A percentile compares a stretch with the other conserved stretches of the same genome.
Conservation (phyloP, 306 rosid species). For the Cucurbita argyrosperma region DNA sequence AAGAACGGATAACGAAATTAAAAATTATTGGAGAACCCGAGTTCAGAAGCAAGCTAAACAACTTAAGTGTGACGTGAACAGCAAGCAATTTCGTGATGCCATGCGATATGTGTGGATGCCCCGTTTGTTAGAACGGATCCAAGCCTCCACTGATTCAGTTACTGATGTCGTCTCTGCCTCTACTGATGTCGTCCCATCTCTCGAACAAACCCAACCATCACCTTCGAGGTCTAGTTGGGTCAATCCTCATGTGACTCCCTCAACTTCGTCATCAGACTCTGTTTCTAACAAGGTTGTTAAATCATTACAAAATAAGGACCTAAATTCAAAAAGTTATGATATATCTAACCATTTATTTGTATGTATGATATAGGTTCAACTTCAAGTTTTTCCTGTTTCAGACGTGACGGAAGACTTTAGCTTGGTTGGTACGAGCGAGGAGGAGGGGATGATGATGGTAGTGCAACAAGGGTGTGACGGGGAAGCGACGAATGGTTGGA, state of each 20-base stretch:
- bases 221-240: neutral
- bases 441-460: conserved; percentile 1
- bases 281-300: neutral
- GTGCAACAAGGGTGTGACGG: neutral
- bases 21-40: conserved; percentile 90
- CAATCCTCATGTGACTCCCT: neutral
- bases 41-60: conserved; percentile 92
- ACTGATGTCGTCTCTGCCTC: neutral
- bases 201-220: neutral
- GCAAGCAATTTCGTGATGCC: conserved; percentile 69
- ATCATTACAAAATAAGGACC: neutral
- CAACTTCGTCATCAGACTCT: neutral
- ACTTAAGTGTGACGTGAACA: conserved; percentile 75
- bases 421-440: neutral
- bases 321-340: neutral
- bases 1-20: conserved; percentile 85
- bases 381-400: conserved; percentile 16
- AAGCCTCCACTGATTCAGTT: conserved; percentile 14
- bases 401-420: conserved; percentile 9
- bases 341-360: neutral
- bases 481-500: conserved; percentile 2
- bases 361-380: neutral
- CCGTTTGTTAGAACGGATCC: conserved; percentile 61
- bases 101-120: conserved; percentile 86
- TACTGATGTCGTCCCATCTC: neutral